These are phyloP conservation scores for Ascobolus immersus DNA, from an alignment of 495 filamentous ascomycete genomes.

Conservation along the genomic window DNA sequence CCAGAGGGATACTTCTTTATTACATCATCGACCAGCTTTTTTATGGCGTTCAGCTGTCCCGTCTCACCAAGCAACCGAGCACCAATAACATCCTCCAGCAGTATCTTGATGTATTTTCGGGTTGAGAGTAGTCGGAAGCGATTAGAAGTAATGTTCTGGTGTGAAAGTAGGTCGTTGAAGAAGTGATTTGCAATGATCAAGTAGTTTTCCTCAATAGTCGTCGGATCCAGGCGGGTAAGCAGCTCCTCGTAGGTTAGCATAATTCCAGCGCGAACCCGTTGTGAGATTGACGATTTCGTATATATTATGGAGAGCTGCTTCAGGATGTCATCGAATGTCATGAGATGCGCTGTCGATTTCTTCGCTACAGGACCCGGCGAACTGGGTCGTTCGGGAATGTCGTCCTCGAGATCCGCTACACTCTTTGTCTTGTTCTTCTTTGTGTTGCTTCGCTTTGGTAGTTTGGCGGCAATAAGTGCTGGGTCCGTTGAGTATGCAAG, in stretches of 20 bases:
- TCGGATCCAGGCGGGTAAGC: slow-evolving; percentile 45
- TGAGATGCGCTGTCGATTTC: slow-evolving; percentile 40
- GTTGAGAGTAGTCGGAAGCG: slow-evolving; percentile 71
- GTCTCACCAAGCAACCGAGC: slow-evolving; percentile 62
- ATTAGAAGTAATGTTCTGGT: slow-evolving; percentile 50
- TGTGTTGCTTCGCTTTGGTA: slow-evolving; percentile 36
- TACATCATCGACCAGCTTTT: slow-evolving; percentile 57
- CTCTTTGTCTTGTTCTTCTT: slow-evolving; percentile 38
- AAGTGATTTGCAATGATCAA: slow-evolving; percentile 55
- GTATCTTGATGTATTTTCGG: slow-evolving; percentile 56
- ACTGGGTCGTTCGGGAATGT: slow-evolving; percentile 36
- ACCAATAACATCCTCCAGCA: slow-evolving; percentile 66
- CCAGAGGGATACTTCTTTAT: slow-evolving; percentile 89
- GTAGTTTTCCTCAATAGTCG: slow-evolving; percentile 55
- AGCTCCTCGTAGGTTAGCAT: slow-evolving; percentile 67
- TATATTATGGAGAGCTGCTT: slow-evolving; percentile 64
- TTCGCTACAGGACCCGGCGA: slow-evolving; percentile 40
- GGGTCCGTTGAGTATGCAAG: slow-evolving; percentile 44
- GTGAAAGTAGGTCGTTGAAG: slow-evolving; percentile 51
- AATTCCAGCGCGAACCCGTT: slow-evolving; percentile 56
- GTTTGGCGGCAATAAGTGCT: too few relatives aligned
- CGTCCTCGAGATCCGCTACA: slow-evolving; percentile 54
- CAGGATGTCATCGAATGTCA: slow-evolving; percentile 57
- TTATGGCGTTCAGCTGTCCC: slow-evolving; percentile 59
- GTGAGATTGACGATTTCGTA: slow-evolving; percentile 50